Percentiles rank a stretch among this genome's conserved stretches.
Conservation (phyloP, 2,329 filamentous ascomycete genomes). For the Cucurbitaria berberidis region DNA sequence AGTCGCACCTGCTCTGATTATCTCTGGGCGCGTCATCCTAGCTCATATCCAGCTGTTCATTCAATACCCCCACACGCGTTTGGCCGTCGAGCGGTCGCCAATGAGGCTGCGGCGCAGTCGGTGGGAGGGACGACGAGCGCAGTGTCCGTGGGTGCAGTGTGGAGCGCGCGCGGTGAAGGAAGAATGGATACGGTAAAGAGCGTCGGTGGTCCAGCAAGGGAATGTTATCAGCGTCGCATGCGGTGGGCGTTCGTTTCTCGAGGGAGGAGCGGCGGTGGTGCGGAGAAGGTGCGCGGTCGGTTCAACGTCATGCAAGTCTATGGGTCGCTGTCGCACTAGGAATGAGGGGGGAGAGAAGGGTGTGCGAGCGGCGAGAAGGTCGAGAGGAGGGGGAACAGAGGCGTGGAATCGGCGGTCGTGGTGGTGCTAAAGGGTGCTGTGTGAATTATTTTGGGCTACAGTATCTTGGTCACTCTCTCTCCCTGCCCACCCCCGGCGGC, state of each 20-base stretch:
- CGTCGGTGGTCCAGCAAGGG: slow-evolving; percentile 21
- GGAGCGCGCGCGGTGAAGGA: slow-evolving; percentile 5
- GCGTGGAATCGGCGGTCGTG: neutral
- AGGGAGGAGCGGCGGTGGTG: slow-evolving; percentile 23
- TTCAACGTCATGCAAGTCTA: slow-evolving; percentile 27
- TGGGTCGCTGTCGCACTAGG: slow-evolving; percentile 10
- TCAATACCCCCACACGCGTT: slow-evolving; percentile 5
- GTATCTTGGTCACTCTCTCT: neutral
- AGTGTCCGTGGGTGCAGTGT: slow-evolving; percentile 11
- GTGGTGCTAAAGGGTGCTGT: neutral
- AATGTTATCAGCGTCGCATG: slow-evolving; percentile 21
- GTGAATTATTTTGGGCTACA: slow-evolving; percentile 8
- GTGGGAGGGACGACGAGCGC: slow-evolving; percentile 31
- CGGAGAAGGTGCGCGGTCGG: slow-evolving; percentile 22
- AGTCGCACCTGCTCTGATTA: slow-evolving; percentile 61
- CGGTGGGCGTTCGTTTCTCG: slow-evolving; percentile 10
- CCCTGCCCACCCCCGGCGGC: too few relatives aligned
- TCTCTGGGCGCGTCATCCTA: slow-evolving; percentile 62
- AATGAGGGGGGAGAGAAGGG: slow-evolving; percentile 1
- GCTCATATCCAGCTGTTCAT: slow-evolving; percentile 40
- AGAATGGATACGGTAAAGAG: slow-evolving; percentile 8
- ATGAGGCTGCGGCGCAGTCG: slow-evolving; percentile 36
- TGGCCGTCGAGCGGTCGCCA: slow-evolving; percentile 25
- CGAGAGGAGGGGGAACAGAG: neutral
- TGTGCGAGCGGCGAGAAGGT: neutral